phyloP scores from a whole-genome alignment of 148 eudicot species.

The Pouteria glomerata region DNA sequence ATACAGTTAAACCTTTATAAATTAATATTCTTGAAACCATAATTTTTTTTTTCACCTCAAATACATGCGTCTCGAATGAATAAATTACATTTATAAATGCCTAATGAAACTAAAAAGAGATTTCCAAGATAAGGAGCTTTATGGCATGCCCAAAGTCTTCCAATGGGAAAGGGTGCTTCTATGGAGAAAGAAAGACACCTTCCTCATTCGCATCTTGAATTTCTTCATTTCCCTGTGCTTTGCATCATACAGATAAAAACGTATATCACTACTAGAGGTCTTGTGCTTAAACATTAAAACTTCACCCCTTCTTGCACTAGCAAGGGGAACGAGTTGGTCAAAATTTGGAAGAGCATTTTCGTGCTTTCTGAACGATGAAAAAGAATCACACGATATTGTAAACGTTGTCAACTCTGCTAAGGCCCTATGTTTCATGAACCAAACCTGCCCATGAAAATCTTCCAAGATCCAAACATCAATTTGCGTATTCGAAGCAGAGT shows the following conservation, averaged over 20 bases:
- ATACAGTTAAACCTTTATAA: no score
- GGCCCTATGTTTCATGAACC: background rate
- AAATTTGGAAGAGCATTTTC: constrained; percentile 1
- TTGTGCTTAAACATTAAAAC: background rate
- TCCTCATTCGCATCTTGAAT: background rate
- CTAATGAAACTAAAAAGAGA: background rate
- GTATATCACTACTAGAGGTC: background rate
- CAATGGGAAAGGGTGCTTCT: background rate
- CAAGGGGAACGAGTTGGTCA: constrained; percentile 1
- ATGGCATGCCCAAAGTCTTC: background rate
- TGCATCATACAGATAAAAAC: background rate
- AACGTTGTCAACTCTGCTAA: background rate
- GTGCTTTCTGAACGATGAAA: background rate
- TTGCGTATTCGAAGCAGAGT: background rate
- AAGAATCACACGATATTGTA: no score
- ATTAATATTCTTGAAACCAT: no score
- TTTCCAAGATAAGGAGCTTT: no score
- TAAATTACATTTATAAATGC: background rate
- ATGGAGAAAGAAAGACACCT: background rate
- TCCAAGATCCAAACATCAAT: constrained; percentile 6
- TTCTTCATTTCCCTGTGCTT: background rate
- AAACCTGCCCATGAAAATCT: background rate
- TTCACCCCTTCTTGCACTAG: background rate
- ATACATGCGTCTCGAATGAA: background rate
- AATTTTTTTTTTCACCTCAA: no score